A percentile compares a stretch with the other conserved stretches of the same genome.
These are phyloP conservation scores for Dentipellis sp. DNA, from an alignment of 768 basidiomycete genomes.

Conservation along the genomic window DNA sequence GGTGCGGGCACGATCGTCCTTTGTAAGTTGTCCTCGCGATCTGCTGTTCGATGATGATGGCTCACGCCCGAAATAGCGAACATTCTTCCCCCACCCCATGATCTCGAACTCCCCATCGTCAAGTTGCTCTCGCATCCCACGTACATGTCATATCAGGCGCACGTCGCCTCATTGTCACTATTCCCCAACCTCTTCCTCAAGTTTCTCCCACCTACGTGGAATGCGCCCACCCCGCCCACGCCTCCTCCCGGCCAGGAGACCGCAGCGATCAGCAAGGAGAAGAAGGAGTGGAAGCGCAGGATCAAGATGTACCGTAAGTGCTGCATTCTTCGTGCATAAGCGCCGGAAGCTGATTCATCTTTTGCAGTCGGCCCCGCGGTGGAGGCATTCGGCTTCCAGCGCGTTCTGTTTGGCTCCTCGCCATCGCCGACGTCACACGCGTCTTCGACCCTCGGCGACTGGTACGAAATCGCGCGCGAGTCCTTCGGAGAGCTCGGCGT, in stretches of 20 bases:
- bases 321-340: neutral
- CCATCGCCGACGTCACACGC: conserved; percentile 43
- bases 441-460: conserved; percentile 47
- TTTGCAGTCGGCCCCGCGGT: conserved; percentile 65
- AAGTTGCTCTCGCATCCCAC: conserved; percentile 72
- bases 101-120: conserved; percentile 61
- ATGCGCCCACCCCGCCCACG: conserved; percentile 40
- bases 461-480: conserved; percentile 78
- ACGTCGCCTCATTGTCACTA: conserved; percentile 64
- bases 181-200: conserved; percentile 65
- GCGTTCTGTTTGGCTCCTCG: conserved; percentile 78
- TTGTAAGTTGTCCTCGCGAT: conserved; percentile 30
- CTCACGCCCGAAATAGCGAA: conserved; percentile 45
- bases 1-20: conserved; percentile 47
- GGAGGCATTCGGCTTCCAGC: conserved; percentile 78
- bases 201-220: conserved; percentile 72
- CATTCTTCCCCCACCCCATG: conserved; percentile 71
- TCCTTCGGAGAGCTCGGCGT: conserved; percentile 71
- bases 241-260: conserved; percentile 30
- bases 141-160: conserved; percentile 65
- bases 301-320: conserved; percentile 82
- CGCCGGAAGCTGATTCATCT: conserved; percentile 1
- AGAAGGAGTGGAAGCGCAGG: conserved; percentile 52
- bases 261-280: conserved; percentile 29
- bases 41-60: neutral